These are phyloP conservation scores for Tetracladium marchalianum DNA, from an alignment of 495 filamentous ascomycete species.

Conservation along the genomic window DNA sequence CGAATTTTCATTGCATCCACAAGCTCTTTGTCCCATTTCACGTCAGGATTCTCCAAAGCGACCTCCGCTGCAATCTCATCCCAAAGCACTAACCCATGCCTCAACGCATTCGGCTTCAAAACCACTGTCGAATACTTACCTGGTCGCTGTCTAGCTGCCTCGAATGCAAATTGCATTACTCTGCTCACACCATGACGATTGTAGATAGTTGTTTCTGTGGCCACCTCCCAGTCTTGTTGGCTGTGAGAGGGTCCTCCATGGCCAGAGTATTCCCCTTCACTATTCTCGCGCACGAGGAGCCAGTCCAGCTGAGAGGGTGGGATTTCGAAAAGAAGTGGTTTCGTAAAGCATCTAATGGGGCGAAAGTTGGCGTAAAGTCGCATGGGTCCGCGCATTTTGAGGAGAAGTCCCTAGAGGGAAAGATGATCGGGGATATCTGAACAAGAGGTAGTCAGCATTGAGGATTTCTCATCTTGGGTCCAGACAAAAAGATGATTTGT, in stretches of 20 bases:
- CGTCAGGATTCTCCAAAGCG: slow-evolving; percentile 38
- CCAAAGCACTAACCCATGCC: slow-evolving; percentile 46
- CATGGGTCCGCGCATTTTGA: slow-evolving; percentile 38
- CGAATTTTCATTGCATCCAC: slow-evolving; percentile 47
- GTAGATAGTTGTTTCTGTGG: slow-evolving; percentile 43
- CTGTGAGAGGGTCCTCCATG: slow-evolving; percentile 31
- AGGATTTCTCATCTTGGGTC: neutral
- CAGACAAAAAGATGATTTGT: neutral
- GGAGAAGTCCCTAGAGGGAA: slow-evolving; percentile 40
- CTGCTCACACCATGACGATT: slow-evolving; percentile 39
- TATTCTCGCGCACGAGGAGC: slow-evolving; percentile 47
- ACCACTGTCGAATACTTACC: slow-evolving; percentile 43
- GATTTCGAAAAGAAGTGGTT: slow-evolving; percentile 36
- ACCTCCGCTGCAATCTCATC: slow-evolving; percentile 38
- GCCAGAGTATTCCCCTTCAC: slow-evolving; percentile 21
- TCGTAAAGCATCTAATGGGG: slow-evolving; percentile 28
- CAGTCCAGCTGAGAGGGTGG: slow-evolving; percentile 32
- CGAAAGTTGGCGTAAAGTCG: slow-evolving; percentile 44
- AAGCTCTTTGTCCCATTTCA: slow-evolving; percentile 45
- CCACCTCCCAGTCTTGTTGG: slow-evolving; percentile 38
- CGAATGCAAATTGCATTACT: slow-evolving; percentile 44
- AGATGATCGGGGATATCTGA: slow-evolving; percentile 45
- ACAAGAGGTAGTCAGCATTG: neutral
- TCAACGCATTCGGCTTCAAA: slow-evolving; percentile 46
- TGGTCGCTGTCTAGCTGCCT: slow-evolving; percentile 33